Evolutionary conservation across 192 early-diverging fungal genomes (phyloP).

Genomic region (Podila clonocystis): DNA sequence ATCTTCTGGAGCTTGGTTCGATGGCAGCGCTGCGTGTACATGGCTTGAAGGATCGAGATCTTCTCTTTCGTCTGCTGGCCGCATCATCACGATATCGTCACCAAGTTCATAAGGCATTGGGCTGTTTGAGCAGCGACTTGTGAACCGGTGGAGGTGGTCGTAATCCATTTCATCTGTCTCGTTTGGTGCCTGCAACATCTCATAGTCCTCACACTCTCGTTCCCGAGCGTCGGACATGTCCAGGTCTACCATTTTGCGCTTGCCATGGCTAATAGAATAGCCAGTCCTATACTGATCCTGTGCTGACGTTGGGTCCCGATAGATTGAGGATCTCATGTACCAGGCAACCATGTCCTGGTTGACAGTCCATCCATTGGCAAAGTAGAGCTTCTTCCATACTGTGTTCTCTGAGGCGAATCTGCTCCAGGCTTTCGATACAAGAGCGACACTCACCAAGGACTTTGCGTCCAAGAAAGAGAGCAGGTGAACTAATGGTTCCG

Average conservation of each 20-base stretch:
- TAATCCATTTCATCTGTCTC: background rate
- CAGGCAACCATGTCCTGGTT: slow-evolving; percentile 51
- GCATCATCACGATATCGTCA: background rate
- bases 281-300: slow-evolving; percentile 9
- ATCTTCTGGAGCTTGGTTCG: background rate
- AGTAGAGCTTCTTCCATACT: slow-evolving; percentile 70
- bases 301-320: background rate
- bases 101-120: background rate
- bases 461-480: slow-evolving; percentile 59
- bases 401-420: slow-evolving; percentile 66
- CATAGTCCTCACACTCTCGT: slow-evolving; percentile 11
- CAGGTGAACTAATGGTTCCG: slow-evolving; percentile 48
- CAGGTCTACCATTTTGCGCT: slow-evolving; percentile 39
- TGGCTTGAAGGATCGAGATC: background rate
- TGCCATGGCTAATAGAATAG: slow-evolving; percentile 16
- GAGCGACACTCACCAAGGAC: slow-evolving; percentile 55
- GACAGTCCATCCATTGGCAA: slow-evolving; percentile 51
- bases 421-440: slow-evolving; percentile 69
- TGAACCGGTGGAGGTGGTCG: background rate
- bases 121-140: background rate
- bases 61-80: background rate
- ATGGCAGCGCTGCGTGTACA: background rate
- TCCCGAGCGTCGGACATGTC: slow-evolving; percentile 8
- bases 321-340: slow-evolving; percentile 27
- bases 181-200: background rate